Percentiles rank a stretch among this genome's conserved stretches.
phyloP scores from a whole-genome alignment of 139 green algal species.

The Trebouxia sp. region DNA sequence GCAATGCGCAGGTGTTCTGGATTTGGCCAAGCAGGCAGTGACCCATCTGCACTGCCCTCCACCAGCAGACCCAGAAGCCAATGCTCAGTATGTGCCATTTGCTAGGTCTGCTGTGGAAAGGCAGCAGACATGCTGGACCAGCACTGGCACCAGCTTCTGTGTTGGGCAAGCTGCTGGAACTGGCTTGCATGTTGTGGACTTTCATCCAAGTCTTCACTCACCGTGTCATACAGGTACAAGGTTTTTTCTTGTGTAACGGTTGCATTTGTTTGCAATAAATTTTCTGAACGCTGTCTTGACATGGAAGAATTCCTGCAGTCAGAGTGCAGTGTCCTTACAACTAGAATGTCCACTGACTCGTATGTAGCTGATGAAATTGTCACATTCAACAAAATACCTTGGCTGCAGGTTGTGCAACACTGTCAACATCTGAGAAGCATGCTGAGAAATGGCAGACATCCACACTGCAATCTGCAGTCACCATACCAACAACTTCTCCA shows the following conservation, averaged over 20 bases:
- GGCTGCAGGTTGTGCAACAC: not conserved
- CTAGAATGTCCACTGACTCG: too few species aligned
- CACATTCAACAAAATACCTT: too few species aligned
- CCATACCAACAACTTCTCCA: not conserved
- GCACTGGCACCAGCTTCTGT: constrained; percentile 8
- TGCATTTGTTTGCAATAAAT: not conserved
- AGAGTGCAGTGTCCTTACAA: too few species aligned
- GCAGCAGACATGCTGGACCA: not conserved
- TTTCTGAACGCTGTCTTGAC: not conserved
- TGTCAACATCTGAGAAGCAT: not conserved
- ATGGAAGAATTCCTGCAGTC: not conserved
- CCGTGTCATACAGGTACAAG: constrained; percentile 4
- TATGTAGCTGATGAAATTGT: too few species aligned
- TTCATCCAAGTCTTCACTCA: not conserved
- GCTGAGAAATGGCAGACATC: not conserved
- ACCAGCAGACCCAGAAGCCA: not conserved
- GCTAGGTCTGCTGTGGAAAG: not conserved
- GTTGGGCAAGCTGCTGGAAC: constrained; percentile 5
- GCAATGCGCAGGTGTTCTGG: too few species aligned
- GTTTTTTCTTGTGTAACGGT: not conserved
- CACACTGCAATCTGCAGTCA: constrained; percentile 15
- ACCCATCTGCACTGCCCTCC: constrained; percentile 12
- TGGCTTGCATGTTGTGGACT: not conserved
- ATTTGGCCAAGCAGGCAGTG: not conserved
- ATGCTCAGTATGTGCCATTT: not conserved